phyloP scores from a whole-genome alignment of 495 filamentous ascomycete genomes.

The Staphylotrichum tortipilum region DNA sequence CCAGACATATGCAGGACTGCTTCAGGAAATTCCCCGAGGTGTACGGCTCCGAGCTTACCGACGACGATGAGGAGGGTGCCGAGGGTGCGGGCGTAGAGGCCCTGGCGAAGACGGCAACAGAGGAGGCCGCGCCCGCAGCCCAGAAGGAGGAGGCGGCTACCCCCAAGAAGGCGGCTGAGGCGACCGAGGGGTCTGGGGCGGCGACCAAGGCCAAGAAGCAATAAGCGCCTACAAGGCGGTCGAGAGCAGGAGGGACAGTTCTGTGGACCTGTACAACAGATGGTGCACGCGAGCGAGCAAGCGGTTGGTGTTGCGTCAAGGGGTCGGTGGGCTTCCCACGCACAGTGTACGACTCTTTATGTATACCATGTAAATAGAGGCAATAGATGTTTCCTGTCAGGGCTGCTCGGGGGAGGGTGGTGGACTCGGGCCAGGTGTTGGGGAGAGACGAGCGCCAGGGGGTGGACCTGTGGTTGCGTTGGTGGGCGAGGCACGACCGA shows the following conservation, averaged over 20 bases:
- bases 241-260: too few species aligned
- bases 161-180: constrained; percentile 18
- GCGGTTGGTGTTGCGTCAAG: neutral
- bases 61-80: constrained; percentile 55
- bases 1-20: constrained; percentile 90
- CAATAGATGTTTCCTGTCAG: constrained; percentile 8
- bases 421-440: too few species aligned
- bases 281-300: neutral
- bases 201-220: constrained; percentile 23
- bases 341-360: constrained; percentile 12
- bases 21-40: constrained; percentile 85
- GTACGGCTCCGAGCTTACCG: constrained; percentile 83
- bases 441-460: too few species aligned
- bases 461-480: too few species aligned
- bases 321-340: neutral
- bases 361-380: constrained; percentile 12
- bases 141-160: constrained; percentile 7
- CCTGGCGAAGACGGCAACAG: constrained; percentile 6
- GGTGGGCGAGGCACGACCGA: too few species aligned
- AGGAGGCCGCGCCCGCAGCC: constrained; percentile 2
- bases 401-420: too few species aligned
- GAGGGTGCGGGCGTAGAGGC: constrained; percentile 7
- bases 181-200: too few species aligned
- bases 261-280: constrained; percentile 5
- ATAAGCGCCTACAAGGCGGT: constrained; percentile 1